phyloP scores from a whole-genome alignment of 371 early-diverging fungal genomes.

The Mortierella sp. region DNA sequence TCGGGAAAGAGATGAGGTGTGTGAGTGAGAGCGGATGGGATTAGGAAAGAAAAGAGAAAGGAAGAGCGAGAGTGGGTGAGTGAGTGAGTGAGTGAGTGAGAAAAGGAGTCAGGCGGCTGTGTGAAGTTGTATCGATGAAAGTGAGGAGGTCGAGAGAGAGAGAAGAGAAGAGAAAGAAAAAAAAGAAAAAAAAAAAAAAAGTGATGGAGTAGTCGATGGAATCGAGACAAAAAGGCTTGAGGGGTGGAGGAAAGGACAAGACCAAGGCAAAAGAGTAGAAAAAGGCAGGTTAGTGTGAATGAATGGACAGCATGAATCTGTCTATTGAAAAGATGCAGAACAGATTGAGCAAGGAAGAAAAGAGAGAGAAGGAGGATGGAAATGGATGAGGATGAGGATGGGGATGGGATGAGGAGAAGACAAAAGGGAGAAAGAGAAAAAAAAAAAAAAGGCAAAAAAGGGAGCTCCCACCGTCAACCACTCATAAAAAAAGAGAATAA shows the following conservation, averaged over 20 bases:
- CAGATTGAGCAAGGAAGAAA: background rate
- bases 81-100: no score
- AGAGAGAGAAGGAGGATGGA: background rate
- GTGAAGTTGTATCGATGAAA: background rate
- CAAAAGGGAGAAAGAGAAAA: background rate
- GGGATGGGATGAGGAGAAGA: background rate
- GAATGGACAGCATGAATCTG: background rate
- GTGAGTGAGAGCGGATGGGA: no score
- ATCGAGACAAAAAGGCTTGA: background rate
- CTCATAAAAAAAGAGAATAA: background rate
- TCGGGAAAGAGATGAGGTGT: no score
- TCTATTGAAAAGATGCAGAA: background rate
- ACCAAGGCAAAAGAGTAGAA: background rate
- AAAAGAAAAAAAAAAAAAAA: constrained; percentile 1
- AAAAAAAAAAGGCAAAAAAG: background rate
- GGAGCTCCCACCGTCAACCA: no score
- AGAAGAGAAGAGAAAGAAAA: background rate
- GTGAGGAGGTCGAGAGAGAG: background rate
- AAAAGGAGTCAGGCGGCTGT: no score
- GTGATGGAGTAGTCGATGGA: background rate
- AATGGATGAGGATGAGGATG: background rate
- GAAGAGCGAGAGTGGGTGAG: no score
- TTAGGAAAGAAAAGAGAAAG: no score
- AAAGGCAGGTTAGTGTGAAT: background rate
- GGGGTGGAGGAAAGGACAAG: background rate